These are phyloP conservation scores for Aquanectria penicillioides DNA, from an alignment of 2,329 filamentous ascomycete species.

Conservation along the genomic window DNA sequence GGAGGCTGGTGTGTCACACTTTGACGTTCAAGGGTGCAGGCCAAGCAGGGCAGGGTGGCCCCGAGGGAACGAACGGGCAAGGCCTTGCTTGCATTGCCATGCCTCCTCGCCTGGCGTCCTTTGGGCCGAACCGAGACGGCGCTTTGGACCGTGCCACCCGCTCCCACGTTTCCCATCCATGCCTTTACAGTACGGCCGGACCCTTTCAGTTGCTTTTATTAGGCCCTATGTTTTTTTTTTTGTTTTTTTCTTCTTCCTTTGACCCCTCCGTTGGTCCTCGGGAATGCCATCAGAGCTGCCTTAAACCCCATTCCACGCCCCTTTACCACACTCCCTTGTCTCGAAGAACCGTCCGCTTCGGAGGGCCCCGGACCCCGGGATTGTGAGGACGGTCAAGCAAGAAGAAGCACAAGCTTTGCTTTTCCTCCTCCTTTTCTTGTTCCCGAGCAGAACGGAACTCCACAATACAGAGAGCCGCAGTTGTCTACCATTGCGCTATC, in stretches of 20 bases:
- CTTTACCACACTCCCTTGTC: slow-evolving; percentile 7
- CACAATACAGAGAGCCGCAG: neutral
- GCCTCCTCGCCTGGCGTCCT: slow-evolving; percentile 33
- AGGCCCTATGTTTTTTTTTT: too few relatives aligned
- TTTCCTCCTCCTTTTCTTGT: too few relatives aligned
- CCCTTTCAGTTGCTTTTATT: too few relatives aligned
- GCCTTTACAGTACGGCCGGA: neutral
- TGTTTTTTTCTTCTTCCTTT: too few relatives aligned
- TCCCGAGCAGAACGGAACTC: neutral
- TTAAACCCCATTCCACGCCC: neutral
- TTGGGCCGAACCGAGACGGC: slow-evolving; percentile 43
- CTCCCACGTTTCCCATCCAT: slow-evolving; percentile 4
- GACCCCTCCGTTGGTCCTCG: slow-evolving; percentile 40
- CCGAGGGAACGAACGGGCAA: slow-evolving; percentile 16
- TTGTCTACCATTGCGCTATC: slow-evolving; percentile 1
- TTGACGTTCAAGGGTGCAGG: too few relatives aligned
- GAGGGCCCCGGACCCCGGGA: slow-evolving; percentile 1
- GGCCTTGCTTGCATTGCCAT: neutral
- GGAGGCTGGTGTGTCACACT: slow-evolving; percentile 1
- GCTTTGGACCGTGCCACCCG: slow-evolving; percentile 15
- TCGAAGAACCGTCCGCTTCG: neutral
- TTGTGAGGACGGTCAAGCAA: neutral
- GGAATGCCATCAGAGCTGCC: slow-evolving; percentile 24
- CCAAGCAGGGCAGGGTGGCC: neutral
- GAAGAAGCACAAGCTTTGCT: slow-evolving; percentile 6